Conservation (phyloP, 768 basidiomycete genomes). For the Termitomyces eurrhizus region DNA sequence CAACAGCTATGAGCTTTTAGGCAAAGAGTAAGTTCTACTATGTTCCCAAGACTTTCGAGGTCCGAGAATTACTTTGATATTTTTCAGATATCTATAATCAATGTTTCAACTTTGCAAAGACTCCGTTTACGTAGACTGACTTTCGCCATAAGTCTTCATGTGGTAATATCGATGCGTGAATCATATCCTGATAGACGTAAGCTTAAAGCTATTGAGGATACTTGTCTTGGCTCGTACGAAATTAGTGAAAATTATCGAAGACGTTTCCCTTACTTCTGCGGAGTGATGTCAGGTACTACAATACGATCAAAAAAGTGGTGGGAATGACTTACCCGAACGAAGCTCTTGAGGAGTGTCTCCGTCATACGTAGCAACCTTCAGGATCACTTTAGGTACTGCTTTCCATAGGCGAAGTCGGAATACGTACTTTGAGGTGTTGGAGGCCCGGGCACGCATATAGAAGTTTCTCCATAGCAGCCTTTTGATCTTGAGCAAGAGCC, state of each 20-base stretch:
- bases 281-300: neutral
- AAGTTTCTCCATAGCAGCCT: constrained; percentile 62
- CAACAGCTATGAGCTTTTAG: constrained; percentile 63
- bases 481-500: constrained; percentile 91
- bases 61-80: constrained; percentile 45
- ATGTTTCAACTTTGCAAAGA: neutral
- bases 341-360: constrained; percentile 79
- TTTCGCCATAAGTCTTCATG: constrained; percentile 82
- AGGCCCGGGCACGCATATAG: constrained; percentile 57
- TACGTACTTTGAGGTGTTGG: constrained; percentile 49
- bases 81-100: constrained; percentile 61
- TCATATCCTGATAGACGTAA: constrained; percentile 56
- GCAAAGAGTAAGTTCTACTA: neutral
- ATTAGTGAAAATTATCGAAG: constrained; percentile 86
- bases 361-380: constrained; percentile 74
- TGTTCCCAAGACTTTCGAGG: neutral
- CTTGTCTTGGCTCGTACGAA: constrained; percentile 48
- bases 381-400: neutral
- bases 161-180: constrained; percentile 82
- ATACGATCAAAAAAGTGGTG: neutral
- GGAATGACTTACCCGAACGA: constrained; percentile 43
- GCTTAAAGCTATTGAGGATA: neutral
- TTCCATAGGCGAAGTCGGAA: neutral
- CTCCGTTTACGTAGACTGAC: constrained; percentile 27
- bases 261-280: constrained; percentile 63